Percentiles rank a stretch among this genome's conserved stretches.
Conservation (phyloP, 2,329 filamentous ascomycete species). For the Clathrospora elynae region DNA sequence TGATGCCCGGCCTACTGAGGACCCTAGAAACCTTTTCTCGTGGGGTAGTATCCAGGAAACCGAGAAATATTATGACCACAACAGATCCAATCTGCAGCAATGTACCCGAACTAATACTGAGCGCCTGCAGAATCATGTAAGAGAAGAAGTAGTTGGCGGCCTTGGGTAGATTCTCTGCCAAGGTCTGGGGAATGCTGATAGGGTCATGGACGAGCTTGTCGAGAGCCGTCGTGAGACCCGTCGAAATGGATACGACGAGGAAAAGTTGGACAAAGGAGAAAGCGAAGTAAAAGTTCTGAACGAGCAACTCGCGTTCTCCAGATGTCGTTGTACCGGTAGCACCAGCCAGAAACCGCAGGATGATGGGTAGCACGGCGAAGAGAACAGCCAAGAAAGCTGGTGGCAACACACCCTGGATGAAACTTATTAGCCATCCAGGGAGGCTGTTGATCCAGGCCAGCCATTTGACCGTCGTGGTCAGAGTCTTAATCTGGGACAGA, state of each 20-base stretch:
- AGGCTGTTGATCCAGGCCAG: slow-evolving; percentile 70
- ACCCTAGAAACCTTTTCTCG: slow-evolving; percentile 85
- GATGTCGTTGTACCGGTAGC: slow-evolving; percentile 84
- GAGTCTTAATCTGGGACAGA: slow-evolving; percentile 73
- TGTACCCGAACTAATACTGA: slow-evolving; percentile 88
- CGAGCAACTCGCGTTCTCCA: slow-evolving; percentile 75
- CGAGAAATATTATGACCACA: slow-evolving; percentile 76
- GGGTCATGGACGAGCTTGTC: slow-evolving; percentile 69
- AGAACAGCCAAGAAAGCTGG: slow-evolving; percentile 76
- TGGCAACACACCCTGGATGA: slow-evolving; percentile 85
- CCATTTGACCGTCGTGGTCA: slow-evolving; percentile 71
- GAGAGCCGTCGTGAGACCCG: slow-evolving; percentile 70
- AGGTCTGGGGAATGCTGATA: slow-evolving; percentile 67
- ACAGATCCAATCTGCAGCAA: slow-evolving; percentile 82
- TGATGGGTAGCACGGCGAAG: slow-evolving; percentile 78
- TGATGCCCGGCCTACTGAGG: slow-evolving; percentile 74
- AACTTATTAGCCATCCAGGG: slow-evolving; percentile 64
- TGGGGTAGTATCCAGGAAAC: slow-evolving; percentile 80
- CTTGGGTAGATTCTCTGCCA: slow-evolving; percentile 80
- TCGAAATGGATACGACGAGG: slow-evolving; percentile 85
- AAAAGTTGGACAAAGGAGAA: slow-evolving; percentile 97
- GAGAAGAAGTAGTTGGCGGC: slow-evolving; percentile 98
- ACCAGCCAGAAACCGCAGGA: slow-evolving; percentile 73
- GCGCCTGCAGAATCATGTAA: slow-evolving; percentile 93
- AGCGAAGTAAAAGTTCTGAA: slow-evolving; percentile 89